These are phyloP conservation scores for Diaporthe destruens DNA, from an alignment of 2,329 filamentous ascomycete species.

Conservation along the genomic window DNA sequence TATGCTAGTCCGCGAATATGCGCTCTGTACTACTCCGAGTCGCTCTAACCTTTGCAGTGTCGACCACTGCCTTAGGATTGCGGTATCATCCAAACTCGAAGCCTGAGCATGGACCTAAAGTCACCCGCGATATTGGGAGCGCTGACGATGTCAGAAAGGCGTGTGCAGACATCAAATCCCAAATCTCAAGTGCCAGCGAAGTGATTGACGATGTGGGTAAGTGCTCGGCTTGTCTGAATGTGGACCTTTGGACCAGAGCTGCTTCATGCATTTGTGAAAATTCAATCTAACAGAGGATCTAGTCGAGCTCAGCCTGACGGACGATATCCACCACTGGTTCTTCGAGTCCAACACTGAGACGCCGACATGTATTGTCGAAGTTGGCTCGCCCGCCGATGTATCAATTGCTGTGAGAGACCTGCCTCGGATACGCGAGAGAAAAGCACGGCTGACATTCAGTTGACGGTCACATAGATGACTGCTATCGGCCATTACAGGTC, in stretches of 20 bases:
- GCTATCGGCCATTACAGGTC: constrained; percentile 42
- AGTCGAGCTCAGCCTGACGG: neutral
- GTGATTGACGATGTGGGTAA: constrained; percentile 2
- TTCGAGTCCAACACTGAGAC: constrained; percentile 45
- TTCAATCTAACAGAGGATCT: neutral
- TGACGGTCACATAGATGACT: constrained; percentile 33
- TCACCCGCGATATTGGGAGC: neutral
- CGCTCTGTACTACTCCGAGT: neutral
- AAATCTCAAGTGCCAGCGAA: constrained; percentile 1
- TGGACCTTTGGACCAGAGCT: too few species aligned
- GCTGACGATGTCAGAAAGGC: neutral
- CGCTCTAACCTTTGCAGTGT: neutral
- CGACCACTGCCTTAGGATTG: neutral
- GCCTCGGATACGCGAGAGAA: neutral
- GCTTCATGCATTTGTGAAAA: neutral
- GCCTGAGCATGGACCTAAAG: neutral
- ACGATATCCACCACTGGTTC: constrained; percentile 48
- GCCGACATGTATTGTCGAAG: constrained; percentile 47
- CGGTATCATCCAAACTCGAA: neutral
- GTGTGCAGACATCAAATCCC: constrained; percentile 17
- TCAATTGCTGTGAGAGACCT: constrained; percentile 42
- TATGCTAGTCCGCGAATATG: neutral
- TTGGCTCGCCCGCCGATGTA: constrained; percentile 45
- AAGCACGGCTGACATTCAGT: neutral
- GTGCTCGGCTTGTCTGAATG: constrained; percentile 46